phyloP scores from a whole-genome alignment of 2,329 filamentous ascomycete genomes.

The Xylariaceae sp. region DNA sequence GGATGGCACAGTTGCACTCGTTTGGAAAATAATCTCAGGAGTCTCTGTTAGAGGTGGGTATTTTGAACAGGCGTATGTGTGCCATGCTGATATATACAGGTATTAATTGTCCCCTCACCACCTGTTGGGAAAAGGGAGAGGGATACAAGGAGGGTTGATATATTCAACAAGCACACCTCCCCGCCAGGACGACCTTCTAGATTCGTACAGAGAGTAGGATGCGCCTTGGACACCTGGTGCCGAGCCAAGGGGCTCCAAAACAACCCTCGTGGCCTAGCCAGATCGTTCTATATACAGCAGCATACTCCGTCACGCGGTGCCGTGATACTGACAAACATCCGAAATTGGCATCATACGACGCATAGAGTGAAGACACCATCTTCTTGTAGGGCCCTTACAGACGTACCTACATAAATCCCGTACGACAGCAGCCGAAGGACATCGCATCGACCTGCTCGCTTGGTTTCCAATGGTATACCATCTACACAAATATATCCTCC shows the following conservation, averaged over 20 bases:
- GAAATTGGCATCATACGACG: conserved; percentile 8
- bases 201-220: background rate
- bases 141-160: background rate
- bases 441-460: conserved; percentile 1
- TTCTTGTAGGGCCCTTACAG: background rate
- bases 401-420: conserved; percentile 7
- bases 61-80: background rate
- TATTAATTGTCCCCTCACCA: background rate
- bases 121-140: background rate
- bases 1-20: background rate
- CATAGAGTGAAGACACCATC: conserved; percentile 1
- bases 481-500: conserved; percentile 6
- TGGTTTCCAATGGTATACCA: conserved; percentile 1
- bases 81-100: background rate
- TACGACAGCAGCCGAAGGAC: background rate
- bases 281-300: background rate
- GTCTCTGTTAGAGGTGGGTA: background rate
- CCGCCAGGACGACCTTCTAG: background rate
- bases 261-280: background rate
- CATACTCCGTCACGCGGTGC: background rate
- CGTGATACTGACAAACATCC: background rate
- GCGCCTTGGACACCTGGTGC: background rate
- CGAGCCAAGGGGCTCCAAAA: background rate
- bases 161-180: background rate
- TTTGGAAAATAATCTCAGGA: background rate